These are phyloP conservation scores for Cercophora samala DNA, from an alignment of 495 filamentous ascomycete species.

Conservation along the genomic window DNA sequence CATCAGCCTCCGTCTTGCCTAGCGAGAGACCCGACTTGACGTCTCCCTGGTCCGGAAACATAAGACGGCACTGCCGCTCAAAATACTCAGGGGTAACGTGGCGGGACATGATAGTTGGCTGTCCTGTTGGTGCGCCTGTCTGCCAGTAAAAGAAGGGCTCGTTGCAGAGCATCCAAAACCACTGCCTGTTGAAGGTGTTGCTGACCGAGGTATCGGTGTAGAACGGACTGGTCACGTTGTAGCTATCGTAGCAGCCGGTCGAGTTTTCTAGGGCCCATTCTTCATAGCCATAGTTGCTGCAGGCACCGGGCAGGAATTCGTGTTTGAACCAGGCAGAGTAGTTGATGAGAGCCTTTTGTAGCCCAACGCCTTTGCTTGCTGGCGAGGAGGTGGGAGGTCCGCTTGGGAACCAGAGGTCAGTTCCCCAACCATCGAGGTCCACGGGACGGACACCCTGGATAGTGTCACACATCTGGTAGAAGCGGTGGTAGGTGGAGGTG, in stretches of 20 bases:
- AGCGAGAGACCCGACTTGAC: constrained; percentile 49
- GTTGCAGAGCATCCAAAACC: constrained; percentile 63
- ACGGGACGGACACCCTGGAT: constrained; percentile 33
- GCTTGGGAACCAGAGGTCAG: constrained; percentile 7
- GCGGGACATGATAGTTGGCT: constrained; percentile 51
- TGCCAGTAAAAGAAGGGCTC: constrained; percentile 62
- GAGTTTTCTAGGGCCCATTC: constrained; percentile 31
- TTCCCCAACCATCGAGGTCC: not conserved
- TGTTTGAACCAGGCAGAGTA: constrained; percentile 54
- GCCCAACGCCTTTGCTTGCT: constrained; percentile 47
- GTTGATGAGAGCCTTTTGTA: constrained; percentile 52
- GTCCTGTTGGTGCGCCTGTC: constrained; percentile 43
- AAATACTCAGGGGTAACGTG: constrained; percentile 54
- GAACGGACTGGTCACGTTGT: constrained; percentile 52
- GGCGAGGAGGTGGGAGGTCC: constrained; percentile 28
- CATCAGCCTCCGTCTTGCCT: constrained; percentile 47
- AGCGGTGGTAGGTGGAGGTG: constrained; percentile 45
- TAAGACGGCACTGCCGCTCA: constrained; percentile 56
- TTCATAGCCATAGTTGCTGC: constrained; percentile 1
- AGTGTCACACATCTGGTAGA: constrained; percentile 53
- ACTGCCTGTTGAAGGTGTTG: constrained; percentile 55
- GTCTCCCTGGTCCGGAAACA: constrained; percentile 53
- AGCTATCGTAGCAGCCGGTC: constrained; percentile 54
- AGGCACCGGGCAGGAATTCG: constrained; percentile 30
- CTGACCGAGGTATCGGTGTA: constrained; percentile 50